Evolutionary conservation across 352 stramenopile genomes (phyloP).

Genomic region (Phytophthora pisi): DNA sequence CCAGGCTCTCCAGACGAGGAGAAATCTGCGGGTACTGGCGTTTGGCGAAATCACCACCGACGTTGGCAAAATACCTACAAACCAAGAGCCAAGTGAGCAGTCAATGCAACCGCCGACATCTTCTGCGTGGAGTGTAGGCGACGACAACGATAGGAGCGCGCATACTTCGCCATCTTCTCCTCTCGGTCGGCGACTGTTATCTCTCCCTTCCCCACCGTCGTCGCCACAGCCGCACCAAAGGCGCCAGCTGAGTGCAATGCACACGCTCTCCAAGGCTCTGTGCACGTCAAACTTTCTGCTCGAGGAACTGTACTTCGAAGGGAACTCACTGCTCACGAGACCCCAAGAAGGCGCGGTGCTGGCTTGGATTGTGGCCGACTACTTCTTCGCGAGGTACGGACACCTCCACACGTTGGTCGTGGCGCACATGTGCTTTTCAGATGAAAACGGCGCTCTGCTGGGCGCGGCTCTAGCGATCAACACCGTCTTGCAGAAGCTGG

Average conservation of each 20-base stretch:
- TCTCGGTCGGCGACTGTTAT: slow-evolving; percentile 1
- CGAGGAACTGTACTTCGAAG: slow-evolving; percentile 65
- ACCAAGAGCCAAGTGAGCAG: slow-evolving; percentile 10
- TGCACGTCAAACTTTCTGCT: slow-evolving; percentile 66
- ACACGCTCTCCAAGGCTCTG: slow-evolving; percentile 41
- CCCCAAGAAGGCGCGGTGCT: slow-evolving; percentile 40
- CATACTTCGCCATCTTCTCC: background rate
- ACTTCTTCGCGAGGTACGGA: slow-evolving; percentile 78
- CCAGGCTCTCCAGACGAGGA: slow-evolving; percentile 45
- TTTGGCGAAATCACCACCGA: slow-evolving; percentile 42
- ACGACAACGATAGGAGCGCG: slow-evolving; percentile 1
- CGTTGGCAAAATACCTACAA: background rate
- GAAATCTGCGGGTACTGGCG: slow-evolving; percentile 50
- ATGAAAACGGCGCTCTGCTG: slow-evolving; percentile 41
- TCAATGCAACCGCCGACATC: background rate
- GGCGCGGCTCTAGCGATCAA: slow-evolving; percentile 63
- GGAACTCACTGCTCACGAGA: slow-evolving; percentile 42
- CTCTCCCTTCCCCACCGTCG: slow-evolving; percentile 12
- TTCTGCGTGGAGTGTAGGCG: background rate
- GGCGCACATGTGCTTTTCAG: slow-evolving; percentile 49
- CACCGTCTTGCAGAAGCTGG: slow-evolving; percentile 53
- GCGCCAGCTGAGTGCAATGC: slow-evolving; percentile 34
- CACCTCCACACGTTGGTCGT: slow-evolving; percentile 53
- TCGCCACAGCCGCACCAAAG: slow-evolving; percentile 21
- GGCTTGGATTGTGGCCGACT: slow-evolving; percentile 61